Percentiles rank a stretch among this genome's conserved stretches.
Conservation (phyloP, 352 stramenopile species). For the Lagenidium sp. region DNA sequence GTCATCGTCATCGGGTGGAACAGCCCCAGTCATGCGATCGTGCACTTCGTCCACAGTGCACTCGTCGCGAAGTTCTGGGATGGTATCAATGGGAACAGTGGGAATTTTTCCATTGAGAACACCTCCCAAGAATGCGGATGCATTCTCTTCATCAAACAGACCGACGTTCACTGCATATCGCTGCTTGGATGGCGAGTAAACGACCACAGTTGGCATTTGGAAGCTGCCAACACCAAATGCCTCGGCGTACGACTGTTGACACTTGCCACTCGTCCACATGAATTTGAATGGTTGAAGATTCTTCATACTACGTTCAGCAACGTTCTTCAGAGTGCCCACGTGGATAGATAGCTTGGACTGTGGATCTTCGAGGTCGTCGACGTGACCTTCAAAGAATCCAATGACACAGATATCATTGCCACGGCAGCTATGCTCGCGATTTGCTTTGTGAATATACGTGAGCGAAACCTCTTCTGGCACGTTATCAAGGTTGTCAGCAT, state of each 20-base stretch:
- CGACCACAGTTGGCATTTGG: conserved; percentile 66
- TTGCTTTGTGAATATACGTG: conserved; percentile 46
- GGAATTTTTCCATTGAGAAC: conserved; percentile 59
- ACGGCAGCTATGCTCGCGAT: conserved; percentile 34
- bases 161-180: conserved; percentile 66
- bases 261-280: conserved; percentile 73
- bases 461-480: conserved; percentile 11
- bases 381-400: conserved; percentile 59
- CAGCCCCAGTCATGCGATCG: conserved; percentile 13
- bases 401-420: conserved; percentile 71
- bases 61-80: conserved; percentile 32
- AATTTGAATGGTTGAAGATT: conserved; percentile 53
- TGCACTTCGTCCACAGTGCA: conserved; percentile 39
- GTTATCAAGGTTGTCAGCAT: conserved; percentile 9
- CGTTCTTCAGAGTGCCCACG: conserved; percentile 25
- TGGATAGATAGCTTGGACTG: conserved; percentile 36
- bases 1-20: conserved; percentile 27
- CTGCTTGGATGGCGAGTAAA: conserved; percentile 67
- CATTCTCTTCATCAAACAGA: conserved; percentile 53
- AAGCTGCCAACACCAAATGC: conserved; percentile 61
- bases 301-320: conserved; percentile 39
- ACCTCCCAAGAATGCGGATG: conserved; percentile 39
- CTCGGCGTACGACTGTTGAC: conserved; percentile 54
- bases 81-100: conserved; percentile 32
- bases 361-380: conserved; percentile 26